Evolutionary conservation across 1,139 yeast species (phyloP).

Genomic region (Pichia sp.): DNA sequence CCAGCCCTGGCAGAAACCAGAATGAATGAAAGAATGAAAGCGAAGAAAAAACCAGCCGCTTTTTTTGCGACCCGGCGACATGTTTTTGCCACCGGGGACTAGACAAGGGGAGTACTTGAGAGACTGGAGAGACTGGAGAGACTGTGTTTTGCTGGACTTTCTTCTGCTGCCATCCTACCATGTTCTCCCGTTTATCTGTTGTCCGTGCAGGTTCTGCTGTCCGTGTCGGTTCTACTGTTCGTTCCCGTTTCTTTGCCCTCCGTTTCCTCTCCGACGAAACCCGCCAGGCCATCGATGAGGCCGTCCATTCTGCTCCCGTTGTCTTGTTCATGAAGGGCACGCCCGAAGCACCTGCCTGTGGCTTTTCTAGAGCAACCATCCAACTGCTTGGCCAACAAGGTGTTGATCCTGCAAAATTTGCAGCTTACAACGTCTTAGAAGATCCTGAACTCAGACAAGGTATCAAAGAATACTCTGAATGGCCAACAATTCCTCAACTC

Average conservation of each 20-base stretch:
- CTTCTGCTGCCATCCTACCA: too few relatives aligned
- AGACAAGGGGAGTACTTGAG: too few relatives aligned
- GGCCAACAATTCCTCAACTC: slow-evolving; percentile 83
- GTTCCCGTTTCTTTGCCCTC: slow-evolving; percentile 15
- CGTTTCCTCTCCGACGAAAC: slow-evolving; percentile 76
- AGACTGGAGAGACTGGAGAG: too few relatives aligned
- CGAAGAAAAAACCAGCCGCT: too few relatives aligned
- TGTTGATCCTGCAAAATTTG: slow-evolving; percentile 92
- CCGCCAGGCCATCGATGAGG: slow-evolving; percentile 73
- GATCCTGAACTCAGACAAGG: slow-evolving; percentile 90
- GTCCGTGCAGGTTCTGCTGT: background rate
- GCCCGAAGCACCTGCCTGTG: slow-evolving; percentile 97
- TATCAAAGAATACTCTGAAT: slow-evolving; percentile 87
- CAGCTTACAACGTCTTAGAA: slow-evolving; percentile 94
- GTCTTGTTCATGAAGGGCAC: slow-evolving; percentile 96
- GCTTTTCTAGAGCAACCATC: slow-evolving; percentile 92
- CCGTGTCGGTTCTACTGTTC: slow-evolving; percentile 2
- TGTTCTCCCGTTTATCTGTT: background rate
- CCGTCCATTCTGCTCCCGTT: slow-evolving; percentile 84
- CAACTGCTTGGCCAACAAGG: slow-evolving; percentile 94
- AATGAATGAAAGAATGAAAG: too few relatives aligned
- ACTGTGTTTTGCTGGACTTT: too few relatives aligned
- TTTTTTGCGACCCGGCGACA: too few relatives aligned
- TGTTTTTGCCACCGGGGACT: too few relatives aligned
- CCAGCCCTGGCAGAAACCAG: too few relatives aligned